Evolutionary conservation across 352 stramenopile species (phyloP).

Genomic region (Globisporangium emineosum): DNA sequence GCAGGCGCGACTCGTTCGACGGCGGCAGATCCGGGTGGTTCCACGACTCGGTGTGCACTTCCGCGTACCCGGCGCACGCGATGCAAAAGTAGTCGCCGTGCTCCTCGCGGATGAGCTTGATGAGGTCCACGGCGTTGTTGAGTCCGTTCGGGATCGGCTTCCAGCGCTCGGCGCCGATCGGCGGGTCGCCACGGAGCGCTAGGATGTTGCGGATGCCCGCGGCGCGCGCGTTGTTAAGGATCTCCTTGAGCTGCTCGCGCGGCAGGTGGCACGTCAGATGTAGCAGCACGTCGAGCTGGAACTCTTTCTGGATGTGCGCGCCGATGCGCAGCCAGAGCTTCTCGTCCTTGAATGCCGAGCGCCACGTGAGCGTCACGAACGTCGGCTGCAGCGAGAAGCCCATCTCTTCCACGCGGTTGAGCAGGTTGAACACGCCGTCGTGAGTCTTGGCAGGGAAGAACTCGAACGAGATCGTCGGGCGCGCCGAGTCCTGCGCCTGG

Average conservation of each 20-base stretch:
- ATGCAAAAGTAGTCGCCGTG: conserved; percentile 98
- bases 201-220: conserved; percentile 98
- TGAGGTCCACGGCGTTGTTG: conserved; percentile 95
- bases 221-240: conserved; percentile 64
- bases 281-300: conserved; percentile 79
- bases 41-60: conserved; percentile 88
- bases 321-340: conserved; percentile 88
- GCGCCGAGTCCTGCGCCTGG: conserved; percentile 31
- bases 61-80: conserved; percentile 96
- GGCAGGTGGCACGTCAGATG: conserved; percentile 81
- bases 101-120: conserved; percentile 95
- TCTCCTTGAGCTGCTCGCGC: conserved; percentile 54
- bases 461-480: conserved; percentile 80
- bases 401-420: conserved; percentile 86
- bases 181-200: conserved; percentile 95
- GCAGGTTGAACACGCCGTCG: conserved; percentile 80
- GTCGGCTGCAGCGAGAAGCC: conserved; percentile 78
- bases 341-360: conserved; percentile 87
- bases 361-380: conserved; percentile 89
- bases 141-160: conserved; percentile 85
- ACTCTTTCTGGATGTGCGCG: conserved; percentile 84
- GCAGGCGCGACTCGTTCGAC: conserved; percentile 60
- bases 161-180: conserved; percentile 89
- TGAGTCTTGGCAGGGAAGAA: conserved; percentile 89
- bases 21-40: conserved; percentile 82